Evolutionary conservation across 2,329 filamentous ascomycete genomes (phyloP).

Genomic region (Cryphonectria japonica): DNA sequence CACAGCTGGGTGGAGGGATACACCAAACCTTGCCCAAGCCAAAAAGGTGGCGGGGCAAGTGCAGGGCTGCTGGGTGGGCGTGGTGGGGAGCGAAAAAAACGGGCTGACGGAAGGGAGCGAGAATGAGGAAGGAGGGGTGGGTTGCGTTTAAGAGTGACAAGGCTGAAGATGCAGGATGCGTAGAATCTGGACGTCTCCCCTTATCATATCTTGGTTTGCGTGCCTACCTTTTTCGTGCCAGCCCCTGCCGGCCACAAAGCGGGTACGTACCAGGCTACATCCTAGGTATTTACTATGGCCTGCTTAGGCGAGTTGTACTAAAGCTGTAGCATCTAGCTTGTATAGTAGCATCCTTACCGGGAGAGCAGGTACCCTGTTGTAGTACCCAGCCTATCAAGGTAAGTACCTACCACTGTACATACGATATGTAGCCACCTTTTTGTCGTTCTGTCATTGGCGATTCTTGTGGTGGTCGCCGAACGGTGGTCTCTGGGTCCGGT

Average conservation of each 20-base stretch:
- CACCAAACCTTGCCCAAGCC: neutral
- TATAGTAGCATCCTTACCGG: no score
- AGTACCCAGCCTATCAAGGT: neutral
- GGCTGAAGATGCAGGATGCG: neutral
- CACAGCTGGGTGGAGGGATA: no score
- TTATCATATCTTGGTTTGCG: neutral
- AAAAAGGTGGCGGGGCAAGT: neutral
- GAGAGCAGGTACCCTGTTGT: neutral
- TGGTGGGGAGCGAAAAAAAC: no score
- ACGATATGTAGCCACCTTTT: neutral
- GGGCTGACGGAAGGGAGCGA: neutral
- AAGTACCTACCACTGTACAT: neutral
- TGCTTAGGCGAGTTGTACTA: no score
- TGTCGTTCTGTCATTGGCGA: neutral
- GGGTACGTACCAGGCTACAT: neutral
- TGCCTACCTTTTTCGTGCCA: constrained; percentile 6
- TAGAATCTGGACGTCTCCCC: neutral
- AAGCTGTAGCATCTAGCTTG: no score
- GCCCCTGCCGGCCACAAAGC: neutral
- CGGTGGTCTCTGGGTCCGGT: neutral
- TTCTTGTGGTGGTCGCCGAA: neutral
- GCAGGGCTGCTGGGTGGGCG: no score
- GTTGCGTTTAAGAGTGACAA: neutral
- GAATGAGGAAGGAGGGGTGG: constrained; percentile 8
- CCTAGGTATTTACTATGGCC: neutral